Percentiles rank a stretch among this genome's conserved stretches.
These are phyloP conservation scores for Chrysoporthe deuterocubensis DNA, from an alignment of 2,329 filamentous ascomycete genomes.

Conservation along the genomic window DNA sequence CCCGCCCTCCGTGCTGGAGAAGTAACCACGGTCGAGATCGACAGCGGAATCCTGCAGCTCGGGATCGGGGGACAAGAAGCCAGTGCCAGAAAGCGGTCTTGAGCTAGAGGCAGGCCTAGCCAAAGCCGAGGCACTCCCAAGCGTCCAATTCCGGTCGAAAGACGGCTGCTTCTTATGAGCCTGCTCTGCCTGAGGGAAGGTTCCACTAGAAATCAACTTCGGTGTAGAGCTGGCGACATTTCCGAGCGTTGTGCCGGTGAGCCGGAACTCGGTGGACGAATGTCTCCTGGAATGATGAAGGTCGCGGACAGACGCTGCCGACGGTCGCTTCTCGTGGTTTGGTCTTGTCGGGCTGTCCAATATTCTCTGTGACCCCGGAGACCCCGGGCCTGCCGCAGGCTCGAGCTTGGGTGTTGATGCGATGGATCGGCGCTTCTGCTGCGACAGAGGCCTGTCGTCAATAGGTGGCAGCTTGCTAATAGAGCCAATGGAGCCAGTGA, in stretches of 20 bases:
- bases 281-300: constrained; percentile 84
- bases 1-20: constrained; percentile 86
- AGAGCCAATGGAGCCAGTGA: constrained; percentile 52
- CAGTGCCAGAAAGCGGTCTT: constrained; percentile 54
- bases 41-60: constrained; percentile 52
- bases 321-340: constrained; percentile 62
- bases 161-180: constrained; percentile 69
- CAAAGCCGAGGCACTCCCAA: constrained; percentile 54
- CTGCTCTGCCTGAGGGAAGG: constrained; percentile 46
- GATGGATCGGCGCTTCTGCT: constrained; percentile 54
- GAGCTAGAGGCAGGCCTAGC: constrained; percentile 22
- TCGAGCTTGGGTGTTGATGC: constrained; percentile 55
- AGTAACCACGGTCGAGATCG: constrained; percentile 87
- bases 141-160: constrained; percentile 72
- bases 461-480: constrained; percentile 46
- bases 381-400: constrained; percentile 43
- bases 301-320: constrained; percentile 80
- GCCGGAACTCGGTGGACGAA: constrained; percentile 79
- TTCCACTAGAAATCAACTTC: constrained; percentile 48
- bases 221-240: constrained; percentile 41
- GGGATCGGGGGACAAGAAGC: constrained; percentile 55
- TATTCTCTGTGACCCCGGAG: constrained; percentile 44
- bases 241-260: constrained; percentile 40
- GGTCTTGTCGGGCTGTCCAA: constrained; percentile 53
- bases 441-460: constrained; percentile 51